Base-by-base conservation (phyloP, 768 basidiomycete genomes). In the Rubroboletus pulcherrimus region DNA sequence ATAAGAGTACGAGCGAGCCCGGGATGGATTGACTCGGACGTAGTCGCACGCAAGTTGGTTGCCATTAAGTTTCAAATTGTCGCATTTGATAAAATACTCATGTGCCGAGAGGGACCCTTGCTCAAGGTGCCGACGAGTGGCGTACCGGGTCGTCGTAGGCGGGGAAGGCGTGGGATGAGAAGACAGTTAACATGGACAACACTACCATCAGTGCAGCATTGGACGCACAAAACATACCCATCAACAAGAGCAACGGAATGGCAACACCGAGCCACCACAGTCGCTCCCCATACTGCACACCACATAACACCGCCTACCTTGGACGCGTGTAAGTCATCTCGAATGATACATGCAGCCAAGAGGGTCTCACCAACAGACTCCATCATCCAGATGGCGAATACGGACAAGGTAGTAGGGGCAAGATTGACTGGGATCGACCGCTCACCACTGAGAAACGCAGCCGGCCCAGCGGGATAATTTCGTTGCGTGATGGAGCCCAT, bases 241-340 rank as follows among this genome's bases (percentile, higher is more conserved):
- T 35, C 7, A 79, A 60, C 34, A 75, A 55, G 7, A 77, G 19
- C 0, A 64, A 56, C 10, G 80, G 78, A 44, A 80, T 66, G 1
- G 65, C 52, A 5, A 71, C 66, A 3, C 69, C 46, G 56, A 72
- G 71, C 7, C 74, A 73, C 15, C 69, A 55, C 1, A 35, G 7
- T 17, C 24, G 11, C 37, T 75, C 76, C 11, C 72, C 3, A 71
- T 70, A 37, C 68, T 65, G 75, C 78, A 80, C 24, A 79, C 77
- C 14, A 79, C 72, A 70, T 74, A 77, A 58, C 78, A 79, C 19
- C 78, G 67, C 77, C 79, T 31, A 79, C 63, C 78, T 56, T 77
- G 19, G 8, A 37, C 40, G 11, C 9, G 11, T 26, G 33, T 48
- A 17, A 57, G 44, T 15, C 5, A 24, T 42, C 29, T 35, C 21